Evolutionary conservation across 2,329 filamentous ascomycete species (phyloP).

Genomic region (Ascochyta rabiei): DNA sequence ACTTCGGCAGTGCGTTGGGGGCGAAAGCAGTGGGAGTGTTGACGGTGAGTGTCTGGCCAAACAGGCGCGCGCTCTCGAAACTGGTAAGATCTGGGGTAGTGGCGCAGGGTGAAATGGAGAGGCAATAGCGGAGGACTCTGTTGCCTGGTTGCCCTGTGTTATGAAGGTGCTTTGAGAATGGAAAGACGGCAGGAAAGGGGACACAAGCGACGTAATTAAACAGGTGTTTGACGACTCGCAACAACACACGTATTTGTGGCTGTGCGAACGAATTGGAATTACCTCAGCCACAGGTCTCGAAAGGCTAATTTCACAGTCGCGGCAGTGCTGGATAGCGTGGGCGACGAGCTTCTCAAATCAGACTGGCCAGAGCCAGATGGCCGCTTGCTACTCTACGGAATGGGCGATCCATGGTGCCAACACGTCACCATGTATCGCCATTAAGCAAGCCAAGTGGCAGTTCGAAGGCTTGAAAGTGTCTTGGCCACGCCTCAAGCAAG

Average conservation of each 20-base stretch:
- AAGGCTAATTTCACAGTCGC: conserved; percentile 1
- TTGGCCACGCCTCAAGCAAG: conserved; percentile 14
- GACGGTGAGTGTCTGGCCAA: conserved; percentile 17
- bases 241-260: conserved; percentile 13
- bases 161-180: conserved; percentile 4
- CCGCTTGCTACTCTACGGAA: not conserved
- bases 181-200: conserved; percentile 14
- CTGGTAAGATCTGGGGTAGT: conserved; percentile 3
- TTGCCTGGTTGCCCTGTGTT: conserved; percentile 10
- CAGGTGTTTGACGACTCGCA: conserved; percentile 7
- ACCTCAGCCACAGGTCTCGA: conserved; percentile 10
- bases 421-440: conserved; percentile 25
- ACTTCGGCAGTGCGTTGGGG: conserved; percentile 16
- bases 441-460: conserved; percentile 27
- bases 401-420: conserved; percentile 16
- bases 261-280: conserved; percentile 10
- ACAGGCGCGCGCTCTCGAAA: conserved; percentile 19
- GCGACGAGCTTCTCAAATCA: conserved; percentile 17
- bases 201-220: conserved; percentile 17
- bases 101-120: conserved; percentile 8
- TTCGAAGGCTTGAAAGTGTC: conserved; percentile 24
- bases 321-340: conserved; percentile 13
- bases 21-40: conserved; percentile 16
- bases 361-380: not conserved
- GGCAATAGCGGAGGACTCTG: not conserved